Conservation (phyloP, 768 basidiomycete species). For the Boletus sp. region DNA sequence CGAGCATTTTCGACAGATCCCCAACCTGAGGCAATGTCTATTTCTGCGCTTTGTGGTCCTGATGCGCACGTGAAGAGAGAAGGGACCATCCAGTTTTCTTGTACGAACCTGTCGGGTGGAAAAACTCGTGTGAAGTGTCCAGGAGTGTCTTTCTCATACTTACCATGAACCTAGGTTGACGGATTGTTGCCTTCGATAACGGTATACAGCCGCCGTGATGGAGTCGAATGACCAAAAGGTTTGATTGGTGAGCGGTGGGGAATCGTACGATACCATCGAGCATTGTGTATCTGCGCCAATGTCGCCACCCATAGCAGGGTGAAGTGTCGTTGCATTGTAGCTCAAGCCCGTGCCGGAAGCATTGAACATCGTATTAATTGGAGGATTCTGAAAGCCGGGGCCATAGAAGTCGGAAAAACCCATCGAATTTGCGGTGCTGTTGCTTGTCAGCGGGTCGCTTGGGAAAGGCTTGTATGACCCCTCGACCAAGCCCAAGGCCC, state of each 20-base stretch:
- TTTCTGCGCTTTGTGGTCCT: constrained; percentile 49
- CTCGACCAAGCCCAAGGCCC: constrained; percentile 9
- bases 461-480: constrained; percentile 11
- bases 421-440: not conserved
- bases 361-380: not conserved
- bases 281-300: not conserved
- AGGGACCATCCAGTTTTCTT: constrained; percentile 74
- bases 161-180: constrained; percentile 24
- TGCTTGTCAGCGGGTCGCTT: not conserved
- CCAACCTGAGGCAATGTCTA: constrained; percentile 64
- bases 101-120: constrained; percentile 52
- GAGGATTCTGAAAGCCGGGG: not conserved
- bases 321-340: not conserved
- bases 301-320: not conserved
- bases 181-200: constrained; percentile 21
- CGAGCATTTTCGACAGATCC: constrained; percentile 36
- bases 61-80: constrained; percentile 59
- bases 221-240: constrained; percentile 17
- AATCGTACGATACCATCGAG: constrained; percentile 5
- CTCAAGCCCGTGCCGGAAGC: not conserved
- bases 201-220: constrained; percentile 11
- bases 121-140: not conserved
- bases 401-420: not conserved
- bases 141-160: not conserved
- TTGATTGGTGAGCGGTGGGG: constrained; percentile 7